phyloP scores from a whole-genome alignment of 2,329 filamentous ascomycete genomes.

The Aspergillus thermomutatus region DNA sequence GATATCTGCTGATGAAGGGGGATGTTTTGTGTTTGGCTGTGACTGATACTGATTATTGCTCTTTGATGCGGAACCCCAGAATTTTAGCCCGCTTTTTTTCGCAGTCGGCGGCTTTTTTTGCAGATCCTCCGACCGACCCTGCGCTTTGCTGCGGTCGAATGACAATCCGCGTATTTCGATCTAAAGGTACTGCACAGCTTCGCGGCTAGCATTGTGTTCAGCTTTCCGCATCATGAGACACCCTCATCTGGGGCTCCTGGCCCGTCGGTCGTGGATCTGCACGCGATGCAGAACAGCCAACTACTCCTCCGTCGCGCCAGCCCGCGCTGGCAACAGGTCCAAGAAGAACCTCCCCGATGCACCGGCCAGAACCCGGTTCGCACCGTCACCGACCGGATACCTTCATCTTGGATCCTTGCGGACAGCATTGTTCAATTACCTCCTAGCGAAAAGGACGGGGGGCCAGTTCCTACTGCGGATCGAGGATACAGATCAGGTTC shows the following conservation, averaged over 20 bases:
- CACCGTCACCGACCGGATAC: slow-evolving; percentile 91
- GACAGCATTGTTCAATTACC: slow-evolving; percentile 92
- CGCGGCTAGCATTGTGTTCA: neutral
- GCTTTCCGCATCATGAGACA: slow-evolving; percentile 28
- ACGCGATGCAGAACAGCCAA: slow-evolving; percentile 29
- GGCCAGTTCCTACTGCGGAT: slow-evolving; percentile 89
- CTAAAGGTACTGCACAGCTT: neutral
- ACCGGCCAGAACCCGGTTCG: slow-evolving; percentile 79
- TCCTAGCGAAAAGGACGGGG: slow-evolving; percentile 81
- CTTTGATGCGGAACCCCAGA: slow-evolving; percentile 2
- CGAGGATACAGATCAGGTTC: slow-evolving; percentile 90
- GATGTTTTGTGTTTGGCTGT: neutral
- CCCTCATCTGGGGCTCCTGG: slow-evolving; percentile 19
- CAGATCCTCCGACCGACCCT: neutral
- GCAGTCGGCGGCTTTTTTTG: neutral
- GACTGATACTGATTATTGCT: neutral
- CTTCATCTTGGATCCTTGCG: slow-evolving; percentile 87
- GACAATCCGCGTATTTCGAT: neutral
- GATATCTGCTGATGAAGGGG: neutral
- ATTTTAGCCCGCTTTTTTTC: slow-evolving; percentile 14
- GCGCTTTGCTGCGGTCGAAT: neutral
- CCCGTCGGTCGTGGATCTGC: slow-evolving; percentile 36
- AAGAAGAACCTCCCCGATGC: slow-evolving; percentile 43
- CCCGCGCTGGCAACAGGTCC: slow-evolving; percentile 24
- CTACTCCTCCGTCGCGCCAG: slow-evolving; percentile 26